Evolutionary conservation across 2,329 filamentous ascomycete species (phyloP), one percentile per base, ranked within the genome.

Genomic region (Grosmannia serpens): DNA sequence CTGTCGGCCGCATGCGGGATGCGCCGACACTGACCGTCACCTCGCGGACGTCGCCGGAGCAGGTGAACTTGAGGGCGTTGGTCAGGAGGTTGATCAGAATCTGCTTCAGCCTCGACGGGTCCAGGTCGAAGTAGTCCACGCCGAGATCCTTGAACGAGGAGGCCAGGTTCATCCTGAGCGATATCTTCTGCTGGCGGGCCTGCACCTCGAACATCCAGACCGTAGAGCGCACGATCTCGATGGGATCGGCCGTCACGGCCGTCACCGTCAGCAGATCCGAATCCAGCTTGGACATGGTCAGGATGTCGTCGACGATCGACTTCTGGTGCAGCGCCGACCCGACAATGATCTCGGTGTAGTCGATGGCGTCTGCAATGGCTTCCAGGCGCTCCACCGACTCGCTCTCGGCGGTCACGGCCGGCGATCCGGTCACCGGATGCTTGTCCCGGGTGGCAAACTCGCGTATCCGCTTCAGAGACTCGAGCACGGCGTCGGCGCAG

Each of bases 21-120:
- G 74, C 77, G 52, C 76, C 76, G 53, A 83, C 69, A 35, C 69
- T 71, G 2, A 82, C 73, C 1, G 71, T 71, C 38, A 83, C 77
- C 49, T 81, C 80, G 9, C 84, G 79, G 15, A 75, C 80, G 20
- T 77, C 75, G 22, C 85, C 81, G 0, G 77, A 77, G 41, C 83
- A 83, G 1, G 89, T 92, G 67, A 91, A 92, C 65, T 92, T 92
- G 69, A 92, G 85, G 0, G 88, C 87, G 65, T 92, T 92, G 9
- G 87, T 89, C 10, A 88, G 80, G 1, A 92, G 77, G 65, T 92
- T 92, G 68, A 92, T 90, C 4, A 91, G 75, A 1, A 91, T 86
- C 69, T 92, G 88, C 56, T 88, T 79, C 55, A 92, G 83, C 27
- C 88, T 79, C 20, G 85, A 87, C 0, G 88, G 85, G 67, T 92